Conservation (phyloP, 2,329 filamentous ascomycete genomes). For the Sclerotinia trifoliorum region DNA sequence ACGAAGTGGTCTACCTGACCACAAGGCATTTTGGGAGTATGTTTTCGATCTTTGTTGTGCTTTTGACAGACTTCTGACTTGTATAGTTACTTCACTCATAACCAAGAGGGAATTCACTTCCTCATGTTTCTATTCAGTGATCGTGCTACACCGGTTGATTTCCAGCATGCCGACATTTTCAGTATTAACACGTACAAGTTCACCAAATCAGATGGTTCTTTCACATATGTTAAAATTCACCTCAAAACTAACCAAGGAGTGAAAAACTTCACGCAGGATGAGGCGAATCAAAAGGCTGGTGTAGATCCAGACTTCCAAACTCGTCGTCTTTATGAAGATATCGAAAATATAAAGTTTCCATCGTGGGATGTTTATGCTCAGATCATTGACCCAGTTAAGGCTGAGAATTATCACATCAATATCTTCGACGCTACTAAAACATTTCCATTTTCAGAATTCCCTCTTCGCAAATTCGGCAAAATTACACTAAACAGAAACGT, state of each 20-base stretch:
- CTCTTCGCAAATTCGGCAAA: constrained; percentile 49
- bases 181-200: constrained; percentile 50
- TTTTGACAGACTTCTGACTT: neutral
- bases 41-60: constrained; percentile 47
- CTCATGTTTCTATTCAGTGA: constrained; percentile 18
- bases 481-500: constrained; percentile 51
- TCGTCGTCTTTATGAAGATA: constrained; percentile 52
- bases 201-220: constrained; percentile 46
- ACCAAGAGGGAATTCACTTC: constrained; percentile 11
- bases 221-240: constrained; percentile 51
- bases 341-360: constrained; percentile 53
- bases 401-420: constrained; percentile 42
- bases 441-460: constrained; percentile 49
- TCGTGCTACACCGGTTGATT: neutral
- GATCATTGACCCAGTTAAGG: constrained; percentile 46
- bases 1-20: constrained; percentile 3
- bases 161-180: constrained; percentile 17
- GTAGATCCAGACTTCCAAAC: constrained; percentile 38
- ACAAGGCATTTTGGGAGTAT: constrained; percentile 2
- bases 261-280: constrained; percentile 49
- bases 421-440: constrained; percentile 55
- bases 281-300: constrained; percentile 44
- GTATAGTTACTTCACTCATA: neutral
- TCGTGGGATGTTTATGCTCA: constrained; percentile 48
- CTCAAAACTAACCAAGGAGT: constrained; percentile 49